These are phyloP conservation scores for Meyerozyma guilliermondii DNA, from an alignment of 1,139 yeast genomes.

Conservation along the genomic window DNA sequence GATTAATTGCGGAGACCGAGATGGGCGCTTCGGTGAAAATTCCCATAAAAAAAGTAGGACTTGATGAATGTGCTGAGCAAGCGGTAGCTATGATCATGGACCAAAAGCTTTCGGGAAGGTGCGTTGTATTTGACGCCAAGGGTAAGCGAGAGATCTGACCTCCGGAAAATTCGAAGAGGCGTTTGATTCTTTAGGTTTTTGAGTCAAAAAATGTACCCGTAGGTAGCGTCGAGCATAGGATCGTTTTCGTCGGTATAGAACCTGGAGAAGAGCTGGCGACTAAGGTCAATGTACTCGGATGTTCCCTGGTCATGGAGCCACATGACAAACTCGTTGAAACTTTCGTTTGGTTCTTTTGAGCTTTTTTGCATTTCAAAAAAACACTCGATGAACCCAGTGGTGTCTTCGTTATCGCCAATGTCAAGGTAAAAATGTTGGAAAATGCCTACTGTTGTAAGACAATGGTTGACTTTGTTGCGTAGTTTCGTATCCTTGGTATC, in stretches of 20 bases:
- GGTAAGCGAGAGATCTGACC: neutral
- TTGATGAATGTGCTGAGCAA: constrained; percentile 23
- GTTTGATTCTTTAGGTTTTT: too few species aligned
- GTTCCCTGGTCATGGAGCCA: constrained; percentile 16
- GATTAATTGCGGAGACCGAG: constrained; percentile 65
- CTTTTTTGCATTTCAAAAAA: neutral
- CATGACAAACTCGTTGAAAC: constrained; percentile 14
- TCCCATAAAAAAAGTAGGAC: constrained; percentile 14
- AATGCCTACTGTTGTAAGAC: constrained; percentile 1
- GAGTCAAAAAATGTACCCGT: neutral
- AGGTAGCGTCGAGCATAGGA: neutral
- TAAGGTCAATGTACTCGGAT: constrained; percentile 5
- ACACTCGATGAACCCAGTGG: neutral
- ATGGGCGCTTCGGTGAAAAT: constrained; percentile 47
- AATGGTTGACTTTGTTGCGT: constrained; percentile 4
- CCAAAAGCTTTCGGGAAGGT: constrained; percentile 36
- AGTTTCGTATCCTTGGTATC: constrained; percentile 1
- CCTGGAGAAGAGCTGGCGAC: constrained; percentile 4
- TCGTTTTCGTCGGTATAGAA: neutral
- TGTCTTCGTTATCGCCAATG: neutral
- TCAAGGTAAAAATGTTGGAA: constrained; percentile 7
- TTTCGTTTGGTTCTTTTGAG: constrained; percentile 4
- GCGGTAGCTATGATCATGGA: constrained; percentile 26
- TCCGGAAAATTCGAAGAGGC: too few species aligned
- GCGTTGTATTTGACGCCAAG: constrained; percentile 20